Evolutionary conservation across 805 yeast genomes (phyloP).

Genomic region (Metschnikowia sp.): DNA sequence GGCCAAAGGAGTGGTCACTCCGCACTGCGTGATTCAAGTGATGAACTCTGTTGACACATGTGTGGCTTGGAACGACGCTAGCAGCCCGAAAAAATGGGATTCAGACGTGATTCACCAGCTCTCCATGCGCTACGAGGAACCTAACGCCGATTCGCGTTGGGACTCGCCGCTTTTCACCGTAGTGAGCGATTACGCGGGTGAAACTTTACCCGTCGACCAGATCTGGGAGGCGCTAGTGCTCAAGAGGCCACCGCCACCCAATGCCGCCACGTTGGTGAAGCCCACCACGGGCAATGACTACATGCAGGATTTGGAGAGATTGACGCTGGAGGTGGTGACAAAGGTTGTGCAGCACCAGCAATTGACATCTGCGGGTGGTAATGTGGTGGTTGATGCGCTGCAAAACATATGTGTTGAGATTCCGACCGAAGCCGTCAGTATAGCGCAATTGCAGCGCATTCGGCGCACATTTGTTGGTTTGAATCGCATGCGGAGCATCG

Average conservation of each 20-base stretch:
- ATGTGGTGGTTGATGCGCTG: constrained; percentile 44
- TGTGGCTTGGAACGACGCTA: constrained; percentile 53
- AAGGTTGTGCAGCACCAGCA: constrained; percentile 63
- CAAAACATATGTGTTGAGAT: constrained; percentile 51
- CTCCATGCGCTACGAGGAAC: constrained; percentile 89
- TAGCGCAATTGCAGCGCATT: constrained; percentile 78
- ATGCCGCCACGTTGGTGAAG: constrained; percentile 77
- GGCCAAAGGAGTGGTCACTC: constrained; percentile 78
- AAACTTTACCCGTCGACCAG: constrained; percentile 57
- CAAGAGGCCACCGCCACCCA: constrained; percentile 67
- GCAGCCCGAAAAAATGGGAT: constrained; percentile 54
- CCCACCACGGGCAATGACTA: constrained; percentile 77
- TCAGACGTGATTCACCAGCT: constrained; percentile 61
- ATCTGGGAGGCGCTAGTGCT: constrained; percentile 63
- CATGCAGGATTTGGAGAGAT: constrained; percentile 70
- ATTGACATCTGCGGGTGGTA: constrained; percentile 46
- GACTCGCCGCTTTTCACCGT: constrained; percentile 86
- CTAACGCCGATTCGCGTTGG: constrained; percentile 83
- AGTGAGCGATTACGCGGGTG: constrained; percentile 48
- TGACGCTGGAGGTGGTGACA: constrained; percentile 62
- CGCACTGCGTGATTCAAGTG: constrained; percentile 79
- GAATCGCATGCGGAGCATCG: constrained; percentile 76
- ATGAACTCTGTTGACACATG: constrained; percentile 65
- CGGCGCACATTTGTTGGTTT: constrained; percentile 80
- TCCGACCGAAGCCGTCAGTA: constrained; percentile 59